Base-by-base conservation (phyloP, 2,329 filamentous ascomycete genomes). In the Fusarium sarcochroum region DNA sequence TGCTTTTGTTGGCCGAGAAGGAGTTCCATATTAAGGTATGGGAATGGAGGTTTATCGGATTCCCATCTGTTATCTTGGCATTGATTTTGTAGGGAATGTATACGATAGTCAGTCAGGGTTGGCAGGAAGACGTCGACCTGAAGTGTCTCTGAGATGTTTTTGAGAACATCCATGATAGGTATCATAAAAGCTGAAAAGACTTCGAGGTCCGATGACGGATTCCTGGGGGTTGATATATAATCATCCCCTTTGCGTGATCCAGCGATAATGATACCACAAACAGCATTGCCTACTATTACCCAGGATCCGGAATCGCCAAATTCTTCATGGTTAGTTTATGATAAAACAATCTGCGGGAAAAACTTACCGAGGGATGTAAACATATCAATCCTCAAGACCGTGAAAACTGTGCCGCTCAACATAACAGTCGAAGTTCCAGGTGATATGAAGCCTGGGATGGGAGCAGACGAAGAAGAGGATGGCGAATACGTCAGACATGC, bases 281-380 rank as follows among this genome's bases (percentile, higher is more conserved):
- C 46, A 5, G 32, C 11, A 6, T 49, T 49, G 1, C 46, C 46
- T 6, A 49, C 32, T 11, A 38, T 14, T 13, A 49, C 46, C 46
- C 46, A 49, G 3, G 46, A 49, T 21, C 46, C 46, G n/a, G 46
- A 49, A 10, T 49, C 46, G 6, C 46, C 46, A 7, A 27, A 49
- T 17, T 49, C 46, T 49, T 44, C 4, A 17, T 6, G 7, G 21
- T 44, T 18, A 44, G 21, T 11, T 13, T 14, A 8, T 3, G 20
- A n/a, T 34, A 40, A 20, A 2, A 17, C 4, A 17, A 10, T 9
- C 4, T 7, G 37, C 8, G 5, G 21, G 5, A 23, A 17, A 7
- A 6, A 25, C 32, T 38, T 25, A 49, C 46, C 46, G 4, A 49
- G 46, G 13, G 30, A 32, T 21, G 15, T 8, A 7, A 25, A 15